phyloP scores from a whole-genome alignment of 768 basidiomycete species.

The Clavulina sp. region DNA sequence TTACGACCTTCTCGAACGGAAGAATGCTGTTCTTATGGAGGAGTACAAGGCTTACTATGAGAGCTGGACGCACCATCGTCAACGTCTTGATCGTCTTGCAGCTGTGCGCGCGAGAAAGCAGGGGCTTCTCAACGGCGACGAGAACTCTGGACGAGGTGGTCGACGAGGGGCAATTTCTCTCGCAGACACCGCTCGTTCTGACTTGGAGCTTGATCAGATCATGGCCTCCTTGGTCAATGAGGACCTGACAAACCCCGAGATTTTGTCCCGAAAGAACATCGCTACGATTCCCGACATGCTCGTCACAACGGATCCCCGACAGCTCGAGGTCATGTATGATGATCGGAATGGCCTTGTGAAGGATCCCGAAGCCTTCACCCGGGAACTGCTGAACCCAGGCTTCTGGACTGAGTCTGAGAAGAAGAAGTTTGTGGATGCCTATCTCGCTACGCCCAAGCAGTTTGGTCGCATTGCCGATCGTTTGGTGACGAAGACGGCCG shows the following conservation, averaged over 20 bases:
- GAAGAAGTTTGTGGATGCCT: constrained; percentile 58
- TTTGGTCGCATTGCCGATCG: constrained; percentile 80
- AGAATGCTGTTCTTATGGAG: constrained; percentile 24
- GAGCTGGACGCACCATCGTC: constrained; percentile 57
- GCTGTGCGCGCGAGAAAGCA: constrained; percentile 26
- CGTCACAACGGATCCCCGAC: constrained; percentile 37
- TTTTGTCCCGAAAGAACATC: constrained; percentile 69
- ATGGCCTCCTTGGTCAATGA: constrained; percentile 87
- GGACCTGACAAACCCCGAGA: constrained; percentile 80
- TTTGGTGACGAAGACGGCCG: constrained; percentile 66
- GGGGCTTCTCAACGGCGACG: background rate
- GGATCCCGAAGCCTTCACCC: constrained; percentile 63
- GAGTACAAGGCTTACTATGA: constrained; percentile 56
- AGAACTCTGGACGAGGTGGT: constrained; percentile 35
- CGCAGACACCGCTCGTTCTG: constrained; percentile 72
- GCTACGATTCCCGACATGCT: constrained; percentile 88
- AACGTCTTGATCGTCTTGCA: constrained; percentile 42
- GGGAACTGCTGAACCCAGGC: constrained; percentile 41
- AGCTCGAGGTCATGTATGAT: constrained; percentile 49
- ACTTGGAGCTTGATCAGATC: constrained; percentile 94
- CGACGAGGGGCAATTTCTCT: constrained; percentile 34
- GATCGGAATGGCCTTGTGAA: constrained; percentile 72
- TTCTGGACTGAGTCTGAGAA: constrained; percentile 85
- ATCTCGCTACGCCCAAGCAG: constrained; percentile 76
- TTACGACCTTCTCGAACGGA: background rate